Evolutionary conservation across 208 protist genomes (phyloP), one percentile per base, ranked within the genome.

Genomic region (Acanthamoeba sp.): DNA sequence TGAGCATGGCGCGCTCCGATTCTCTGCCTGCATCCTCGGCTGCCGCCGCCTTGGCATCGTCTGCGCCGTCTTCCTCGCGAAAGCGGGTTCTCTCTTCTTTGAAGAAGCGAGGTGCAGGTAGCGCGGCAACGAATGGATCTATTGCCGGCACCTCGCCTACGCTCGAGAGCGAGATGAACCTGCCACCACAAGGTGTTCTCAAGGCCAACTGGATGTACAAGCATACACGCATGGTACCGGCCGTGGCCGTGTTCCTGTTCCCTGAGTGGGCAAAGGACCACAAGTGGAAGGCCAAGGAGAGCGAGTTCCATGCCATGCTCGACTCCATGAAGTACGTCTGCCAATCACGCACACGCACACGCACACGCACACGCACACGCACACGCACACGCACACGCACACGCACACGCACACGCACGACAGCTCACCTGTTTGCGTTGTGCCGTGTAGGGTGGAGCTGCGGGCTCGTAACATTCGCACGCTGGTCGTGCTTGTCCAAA

Each of bases 191-290:
- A n/a, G 94, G 94, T 69, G 84, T 95, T 1, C 12, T 95, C 22
- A 95, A 94, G 42, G 80, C 91, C 18, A 95, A 95, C 69, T 95
- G 94, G 94, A 95, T 95, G 42, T 94, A 85, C 42, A 95, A 95
- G 59, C 71, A 95, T 42, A 94, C 78, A 42, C 42, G 50, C 7
- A 82, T 94, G 22, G 27, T 95, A 10, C 94, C 94, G 34, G 73
- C 94, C 2, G 94, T 95, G 1, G 48, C 34, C 52, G 80, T 89
- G 0, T 24, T 89, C 45, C 27, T 89, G n/a, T 89, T 89, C 52
- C 42, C 48, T 48, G 80, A 89, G 80, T 89, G 80, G 80, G 80
- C 80, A 42, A 89, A 89, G 48, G 80, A 89, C 42, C 42, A 89
- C 29, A 89, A 89, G 80, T 89, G 80, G 80, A 52, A 62, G 52